Evolutionary conservation across 495 filamentous ascomycete genomes (phyloP).

Genomic region (Wilcoxina mikolae): DNA sequence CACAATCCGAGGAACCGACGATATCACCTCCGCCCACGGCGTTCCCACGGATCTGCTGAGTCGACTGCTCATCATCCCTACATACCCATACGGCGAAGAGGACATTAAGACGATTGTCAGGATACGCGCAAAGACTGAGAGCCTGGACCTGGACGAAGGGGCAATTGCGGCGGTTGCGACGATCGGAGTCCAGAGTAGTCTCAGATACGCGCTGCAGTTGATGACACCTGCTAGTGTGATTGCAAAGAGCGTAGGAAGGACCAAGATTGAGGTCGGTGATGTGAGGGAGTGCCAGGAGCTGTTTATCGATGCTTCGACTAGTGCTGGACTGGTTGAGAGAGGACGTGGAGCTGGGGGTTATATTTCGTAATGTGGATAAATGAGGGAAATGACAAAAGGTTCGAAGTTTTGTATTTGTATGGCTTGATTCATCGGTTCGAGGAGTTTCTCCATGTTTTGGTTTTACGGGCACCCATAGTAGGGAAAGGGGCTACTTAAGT

Average conservation of each 20-base stretch:
- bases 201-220: slow-evolving; percentile 87
- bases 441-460: too few relatives aligned
- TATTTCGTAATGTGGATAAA: slow-evolving; percentile 6
- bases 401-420: too few relatives aligned
- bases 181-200: slow-evolving; percentile 81
- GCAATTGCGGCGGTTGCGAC: slow-evolving; percentile 85
- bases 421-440: too few relatives aligned
- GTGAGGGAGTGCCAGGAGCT: slow-evolving; percentile 78
- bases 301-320: slow-evolving; percentile 79
- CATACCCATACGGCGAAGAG: slow-evolving; percentile 67
- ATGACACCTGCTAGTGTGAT: slow-evolving; percentile 86
- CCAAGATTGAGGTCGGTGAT: slow-evolving; percentile 64
- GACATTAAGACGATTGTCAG: slow-evolving; percentile 82
- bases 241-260: slow-evolving; percentile 42
- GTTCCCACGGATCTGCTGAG: slow-evolving; percentile 93
- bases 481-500: too few relatives aligned
- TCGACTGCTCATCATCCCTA: slow-evolving; percentile 90
- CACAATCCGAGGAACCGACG: slow-evolving; percentile 73
- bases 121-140: slow-evolving; percentile 86
- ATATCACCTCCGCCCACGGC: slow-evolving; percentile 80
- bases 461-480: too few relatives aligned
- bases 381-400: too few relatives aligned
- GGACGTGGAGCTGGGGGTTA: slow-evolving; percentile 2
- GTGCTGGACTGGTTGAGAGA: slow-evolving; percentile 36
- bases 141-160: slow-evolving; percentile 76